phyloP scores from a whole-genome alignment of 495 filamentous ascomycete genomes.

The Ascobolus immersus region DNA sequence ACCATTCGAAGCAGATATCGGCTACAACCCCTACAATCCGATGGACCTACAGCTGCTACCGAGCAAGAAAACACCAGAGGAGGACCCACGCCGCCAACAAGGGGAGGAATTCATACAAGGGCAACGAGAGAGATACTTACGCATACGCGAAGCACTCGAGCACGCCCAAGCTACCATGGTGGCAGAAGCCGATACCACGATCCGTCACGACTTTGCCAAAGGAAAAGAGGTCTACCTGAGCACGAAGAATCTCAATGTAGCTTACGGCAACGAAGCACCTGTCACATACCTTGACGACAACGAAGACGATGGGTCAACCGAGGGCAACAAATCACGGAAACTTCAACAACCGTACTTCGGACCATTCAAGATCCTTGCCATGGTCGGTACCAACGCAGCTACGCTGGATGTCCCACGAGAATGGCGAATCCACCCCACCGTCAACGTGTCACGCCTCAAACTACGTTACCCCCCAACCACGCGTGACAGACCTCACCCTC shows the following conservation, averaged over 20 bases:
- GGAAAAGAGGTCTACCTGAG: neutral
- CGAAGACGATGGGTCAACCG: no score
- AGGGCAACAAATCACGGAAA: neutral
- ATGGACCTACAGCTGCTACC: neutral
- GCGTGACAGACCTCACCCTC: no score
- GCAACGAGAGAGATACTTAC: neutral
- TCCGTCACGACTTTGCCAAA: neutral
- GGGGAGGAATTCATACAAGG: neutral
- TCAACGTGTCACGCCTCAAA: no score
- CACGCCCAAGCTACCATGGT: neutral
- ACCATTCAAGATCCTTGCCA: neutral
- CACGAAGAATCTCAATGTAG: neutral
- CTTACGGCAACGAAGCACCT: neutral
- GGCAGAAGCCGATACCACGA: neutral
- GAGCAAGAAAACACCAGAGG: neutral
- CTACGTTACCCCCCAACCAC: no score
- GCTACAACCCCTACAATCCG: neutral
- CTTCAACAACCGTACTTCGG: neutral
- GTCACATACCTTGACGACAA: neutral
- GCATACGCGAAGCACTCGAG: neutral
- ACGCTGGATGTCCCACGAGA: no score
- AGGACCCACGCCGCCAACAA: neutral
- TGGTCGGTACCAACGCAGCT: no score
- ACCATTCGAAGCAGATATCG: neutral
- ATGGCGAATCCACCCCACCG: no score